phyloP scores from a whole-genome alignment of 768 basidiomycete species.

The Suillus americanus region DNA sequence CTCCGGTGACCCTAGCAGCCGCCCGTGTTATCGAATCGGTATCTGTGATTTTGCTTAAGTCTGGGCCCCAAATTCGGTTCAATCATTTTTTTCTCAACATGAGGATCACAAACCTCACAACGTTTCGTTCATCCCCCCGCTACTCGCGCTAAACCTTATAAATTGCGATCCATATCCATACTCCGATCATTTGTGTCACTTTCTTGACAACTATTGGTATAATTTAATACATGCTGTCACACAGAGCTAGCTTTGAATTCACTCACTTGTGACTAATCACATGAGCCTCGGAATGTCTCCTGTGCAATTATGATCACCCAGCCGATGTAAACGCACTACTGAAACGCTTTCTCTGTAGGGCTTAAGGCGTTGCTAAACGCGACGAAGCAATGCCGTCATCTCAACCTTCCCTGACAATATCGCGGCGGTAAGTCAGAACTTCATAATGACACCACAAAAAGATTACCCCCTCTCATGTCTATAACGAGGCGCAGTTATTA shows the following conservation, averaged over 20 bases:
- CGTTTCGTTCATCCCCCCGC: constrained; percentile 35
- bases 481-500: constrained; percentile 8
- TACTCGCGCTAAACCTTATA: constrained; percentile 25
- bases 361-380: constrained; percentile 22
- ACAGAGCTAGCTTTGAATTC: constrained; percentile 9
- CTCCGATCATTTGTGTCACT: constrained; percentile 19
- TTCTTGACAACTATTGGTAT: constrained; percentile 14
- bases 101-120: constrained; percentile 22
- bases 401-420: constrained; percentile 1
- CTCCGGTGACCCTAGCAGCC: constrained; percentile 10
- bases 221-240: constrained; percentile 18
- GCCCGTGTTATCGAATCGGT: constrained; percentile 2
- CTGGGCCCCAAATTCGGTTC: constrained; percentile 5
- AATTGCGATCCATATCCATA: constrained; percentile 11
- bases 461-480: constrained; percentile 21
- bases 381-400: constrained; percentile 26
- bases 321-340: constrained; percentile 12
- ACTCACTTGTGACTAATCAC: constrained; percentile 24
- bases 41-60: constrained; percentile 11
- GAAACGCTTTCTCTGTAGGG: constrained; percentile 19
- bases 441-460: not conserved
- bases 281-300: constrained; percentile 13
- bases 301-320: constrained; percentile 7
- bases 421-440: constrained; percentile 4
- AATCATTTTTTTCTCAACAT: constrained; percentile 17